Conservation (phyloP, 2,329 filamentous ascomycete species). For the Coniochaeta sp. region DNA sequence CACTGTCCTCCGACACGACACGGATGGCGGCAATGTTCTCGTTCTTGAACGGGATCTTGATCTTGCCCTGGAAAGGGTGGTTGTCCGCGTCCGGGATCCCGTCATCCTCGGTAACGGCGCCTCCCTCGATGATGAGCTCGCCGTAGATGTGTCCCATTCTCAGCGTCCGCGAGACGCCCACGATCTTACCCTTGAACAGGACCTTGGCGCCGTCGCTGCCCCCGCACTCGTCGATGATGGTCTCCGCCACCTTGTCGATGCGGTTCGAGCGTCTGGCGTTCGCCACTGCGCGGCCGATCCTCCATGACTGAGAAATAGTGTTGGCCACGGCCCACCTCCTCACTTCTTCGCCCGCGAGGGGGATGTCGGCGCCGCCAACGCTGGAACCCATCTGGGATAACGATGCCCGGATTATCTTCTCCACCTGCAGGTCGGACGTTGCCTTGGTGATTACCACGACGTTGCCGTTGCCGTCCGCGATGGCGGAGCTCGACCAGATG, state of each 20-base stretch:
- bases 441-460: conserved; percentile 41
- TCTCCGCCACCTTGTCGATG: conserved; percentile 47
- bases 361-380: conserved; percentile 39
- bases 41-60: conserved; percentile 68
- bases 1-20: conserved; percentile 15
- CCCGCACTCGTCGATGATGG: conserved; percentile 51
- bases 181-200: conserved; percentile 57
- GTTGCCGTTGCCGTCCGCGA: conserved; percentile 46
- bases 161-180: conserved; percentile 48
- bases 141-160: conserved; percentile 53
- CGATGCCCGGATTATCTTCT: conserved; percentile 42
- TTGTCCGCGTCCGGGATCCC: not conserved
- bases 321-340: conserved; percentile 44
- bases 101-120: conserved; percentile 25
- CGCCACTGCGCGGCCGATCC: conserved; percentile 54
- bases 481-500: conserved; percentile 37
- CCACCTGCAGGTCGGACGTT: conserved; percentile 37
- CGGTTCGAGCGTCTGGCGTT: conserved; percentile 40
- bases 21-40: conserved; percentile 60
- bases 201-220: conserved; percentile 45
- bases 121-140: conserved; percentile 48
- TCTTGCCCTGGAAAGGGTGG: conserved; percentile 33
- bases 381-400: conserved; percentile 50
- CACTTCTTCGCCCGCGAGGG: conserved; percentile 40
- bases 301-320: conserved; percentile 47